phyloP scores from a whole-genome alignment of 257 asterid species.

The Solanum stenotomum region DNA sequence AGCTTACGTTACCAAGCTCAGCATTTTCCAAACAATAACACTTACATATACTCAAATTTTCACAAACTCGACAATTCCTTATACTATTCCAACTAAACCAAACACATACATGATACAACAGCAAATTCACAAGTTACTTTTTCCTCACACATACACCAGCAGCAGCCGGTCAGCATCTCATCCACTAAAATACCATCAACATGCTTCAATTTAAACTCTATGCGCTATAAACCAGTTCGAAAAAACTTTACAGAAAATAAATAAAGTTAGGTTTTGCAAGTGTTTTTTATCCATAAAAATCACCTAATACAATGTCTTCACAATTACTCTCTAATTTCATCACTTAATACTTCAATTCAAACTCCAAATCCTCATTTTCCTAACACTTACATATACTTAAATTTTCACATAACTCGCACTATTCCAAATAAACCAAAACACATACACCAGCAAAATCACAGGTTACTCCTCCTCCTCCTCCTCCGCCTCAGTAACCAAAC shows the following conservation, averaged over 20 bases:
- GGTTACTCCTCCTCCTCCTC: not conserved
- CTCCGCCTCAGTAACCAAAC: not conserved
- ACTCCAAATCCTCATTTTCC: not conserved
- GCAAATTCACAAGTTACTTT: not conserved
- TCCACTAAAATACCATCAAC: not conserved
- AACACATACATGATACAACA: not conserved
- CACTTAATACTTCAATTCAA: not conserved
- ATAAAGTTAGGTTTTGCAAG: not conserved
- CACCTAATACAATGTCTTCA: not conserved
- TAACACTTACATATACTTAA: not conserved
- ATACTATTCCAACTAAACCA: not conserved
- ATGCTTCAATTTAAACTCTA: not conserved
- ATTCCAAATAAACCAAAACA: not conserved
- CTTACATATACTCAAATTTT: not conserved
- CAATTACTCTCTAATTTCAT: not conserved
- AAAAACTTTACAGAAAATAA: not conserved
- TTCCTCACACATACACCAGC: not conserved
- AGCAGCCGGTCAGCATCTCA: not conserved
- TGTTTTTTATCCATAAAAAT: not conserved
- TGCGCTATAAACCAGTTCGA: not conserved
- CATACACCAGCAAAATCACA: not conserved
- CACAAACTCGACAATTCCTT: not conserved
- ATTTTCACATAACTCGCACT: not conserved
- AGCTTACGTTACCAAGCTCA: not conserved
- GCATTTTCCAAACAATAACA: not conserved